These are phyloP conservation scores for Mycena vulgaris DNA, from an alignment of 768 basidiomycete species.

Conservation along the genomic window DNA sequence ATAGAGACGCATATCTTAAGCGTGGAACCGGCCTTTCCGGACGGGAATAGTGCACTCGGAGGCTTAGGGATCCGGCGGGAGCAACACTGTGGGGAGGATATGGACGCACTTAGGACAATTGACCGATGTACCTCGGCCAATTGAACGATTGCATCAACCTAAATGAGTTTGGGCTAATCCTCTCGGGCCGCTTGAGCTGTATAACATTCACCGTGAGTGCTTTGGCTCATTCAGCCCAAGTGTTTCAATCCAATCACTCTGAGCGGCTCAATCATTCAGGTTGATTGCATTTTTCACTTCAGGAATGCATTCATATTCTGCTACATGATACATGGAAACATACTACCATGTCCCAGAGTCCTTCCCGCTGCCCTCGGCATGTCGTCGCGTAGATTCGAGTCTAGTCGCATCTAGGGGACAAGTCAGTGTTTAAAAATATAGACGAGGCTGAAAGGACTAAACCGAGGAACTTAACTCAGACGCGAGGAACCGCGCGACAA, in stretches of 20 bases:
- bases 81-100: too few relatives aligned
- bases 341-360: too few relatives aligned
- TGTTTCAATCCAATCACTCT: constrained; percentile 15
- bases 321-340: constrained; percentile 8
- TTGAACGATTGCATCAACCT: constrained; percentile 19
- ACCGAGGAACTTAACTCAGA: too few relatives aligned
- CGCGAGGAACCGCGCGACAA: too few relatives aligned
- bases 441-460: too few relatives aligned
- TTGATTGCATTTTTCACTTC: constrained; percentile 20
- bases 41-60: constrained; percentile 2
- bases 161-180: constrained; percentile 14
- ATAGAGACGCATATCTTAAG: constrained; percentile 10
- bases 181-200: constrained; percentile 7
- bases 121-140: constrained; percentile 8
- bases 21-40: constrained; percentile 8
- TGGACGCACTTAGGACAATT: constrained; percentile 11
- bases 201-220: constrained; percentile 15
- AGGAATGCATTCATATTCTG: constrained; percentile 13
- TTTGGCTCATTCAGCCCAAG: constrained; percentile 18
- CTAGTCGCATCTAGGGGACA: too few relatives aligned
- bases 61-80: too few relatives aligned
- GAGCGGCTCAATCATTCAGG: constrained; percentile 10
- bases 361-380: too few relatives aligned
- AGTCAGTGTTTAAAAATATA: too few relatives aligned
- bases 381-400: too few relatives aligned